Conservation (phyloP, 768 basidiomycete species). For the Cantharellus cinnabarinus region DNA sequence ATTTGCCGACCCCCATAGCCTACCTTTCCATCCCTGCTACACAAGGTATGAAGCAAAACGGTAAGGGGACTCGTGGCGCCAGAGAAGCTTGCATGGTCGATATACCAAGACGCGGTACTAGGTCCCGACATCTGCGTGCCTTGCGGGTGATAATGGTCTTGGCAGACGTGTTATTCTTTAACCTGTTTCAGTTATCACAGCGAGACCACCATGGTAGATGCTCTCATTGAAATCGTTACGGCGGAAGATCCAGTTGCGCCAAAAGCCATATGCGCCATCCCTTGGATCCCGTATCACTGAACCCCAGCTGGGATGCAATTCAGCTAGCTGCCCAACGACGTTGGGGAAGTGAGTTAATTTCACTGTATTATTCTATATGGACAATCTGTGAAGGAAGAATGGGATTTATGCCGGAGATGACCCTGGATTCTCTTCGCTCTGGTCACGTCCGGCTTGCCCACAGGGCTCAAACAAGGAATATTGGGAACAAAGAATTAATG, state of each 20-base stretch:
- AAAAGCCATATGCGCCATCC: not conserved
- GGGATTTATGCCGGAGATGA: no score
- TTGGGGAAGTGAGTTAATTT: not conserved
- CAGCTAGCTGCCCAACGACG: not conserved
- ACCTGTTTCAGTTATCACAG: not conserved
- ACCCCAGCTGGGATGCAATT: not conserved
- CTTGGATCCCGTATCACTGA: not conserved
- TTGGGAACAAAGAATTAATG: no score
- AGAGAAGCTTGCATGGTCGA: not conserved
- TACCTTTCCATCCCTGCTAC: not conserved
- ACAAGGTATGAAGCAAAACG: not conserved
- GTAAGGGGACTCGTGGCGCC: not conserved
- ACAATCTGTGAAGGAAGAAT: no score
- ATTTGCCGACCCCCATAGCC: not conserved
- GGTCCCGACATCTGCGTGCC: not conserved
- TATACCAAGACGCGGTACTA: not conserved
- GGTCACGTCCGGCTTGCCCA: no score
- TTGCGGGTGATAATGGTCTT: not conserved
- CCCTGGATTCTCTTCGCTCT: no score
- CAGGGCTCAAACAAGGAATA: no score
- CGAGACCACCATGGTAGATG: not conserved
- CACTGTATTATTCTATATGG: no score
- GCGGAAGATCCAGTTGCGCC: not conserved
- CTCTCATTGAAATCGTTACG: not conserved
- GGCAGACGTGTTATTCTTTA: not conserved